Conservation (phyloP, 2,329 filamentous ascomycete genomes). For the Malbranchea cinnamomea region DNA sequence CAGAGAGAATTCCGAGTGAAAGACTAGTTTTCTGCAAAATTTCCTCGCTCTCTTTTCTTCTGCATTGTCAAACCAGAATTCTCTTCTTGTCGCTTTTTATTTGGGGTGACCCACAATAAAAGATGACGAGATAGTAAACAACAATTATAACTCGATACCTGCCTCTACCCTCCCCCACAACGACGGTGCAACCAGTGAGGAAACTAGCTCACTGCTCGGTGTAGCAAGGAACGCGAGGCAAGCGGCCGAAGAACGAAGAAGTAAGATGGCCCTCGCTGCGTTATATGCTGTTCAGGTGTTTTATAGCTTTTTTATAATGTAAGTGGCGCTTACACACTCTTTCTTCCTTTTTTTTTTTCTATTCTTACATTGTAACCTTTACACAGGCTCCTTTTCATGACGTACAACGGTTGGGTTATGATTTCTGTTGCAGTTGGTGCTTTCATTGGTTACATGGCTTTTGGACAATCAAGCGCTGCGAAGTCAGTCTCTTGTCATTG, state of each 20-base stretch:
- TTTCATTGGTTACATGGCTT: conserved; percentile 73
- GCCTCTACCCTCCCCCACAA: too few relatives aligned
- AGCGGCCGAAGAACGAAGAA: conserved; percentile 44
- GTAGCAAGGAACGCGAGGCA: conserved; percentile 55
- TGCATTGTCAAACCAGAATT: not conserved
- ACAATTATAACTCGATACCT: too few relatives aligned
- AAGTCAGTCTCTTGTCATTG: conserved; percentile 90
- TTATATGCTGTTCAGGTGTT: conserved; percentile 92
- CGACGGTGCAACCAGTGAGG: conserved; percentile 14
- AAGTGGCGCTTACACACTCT: conserved; percentile 31
- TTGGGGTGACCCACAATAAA: conserved; percentile 1
- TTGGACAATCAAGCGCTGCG: conserved; percentile 55
- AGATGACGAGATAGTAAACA: conserved; percentile 2
- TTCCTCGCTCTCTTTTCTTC: conserved; percentile 3
- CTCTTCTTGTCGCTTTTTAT: not conserved
- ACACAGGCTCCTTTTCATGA: conserved; percentile 94
- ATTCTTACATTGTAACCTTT: too few relatives aligned
- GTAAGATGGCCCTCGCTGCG: conserved; percentile 62
- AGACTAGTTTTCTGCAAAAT: not conserved
- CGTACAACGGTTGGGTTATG: conserved; percentile 99
- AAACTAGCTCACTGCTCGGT: conserved; percentile 55
- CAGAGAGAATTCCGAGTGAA: not conserved
- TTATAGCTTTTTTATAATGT: conserved; percentile 99
- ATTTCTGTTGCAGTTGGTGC: conserved; percentile 75
- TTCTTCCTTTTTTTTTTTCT: not conserved